Percentiles rank a stretch among this genome's conserved stretches.
phyloP scores from a whole-genome alignment of 2,329 filamentous ascomycete genomes.

The Pseudopithomyces maydicus region DNA sequence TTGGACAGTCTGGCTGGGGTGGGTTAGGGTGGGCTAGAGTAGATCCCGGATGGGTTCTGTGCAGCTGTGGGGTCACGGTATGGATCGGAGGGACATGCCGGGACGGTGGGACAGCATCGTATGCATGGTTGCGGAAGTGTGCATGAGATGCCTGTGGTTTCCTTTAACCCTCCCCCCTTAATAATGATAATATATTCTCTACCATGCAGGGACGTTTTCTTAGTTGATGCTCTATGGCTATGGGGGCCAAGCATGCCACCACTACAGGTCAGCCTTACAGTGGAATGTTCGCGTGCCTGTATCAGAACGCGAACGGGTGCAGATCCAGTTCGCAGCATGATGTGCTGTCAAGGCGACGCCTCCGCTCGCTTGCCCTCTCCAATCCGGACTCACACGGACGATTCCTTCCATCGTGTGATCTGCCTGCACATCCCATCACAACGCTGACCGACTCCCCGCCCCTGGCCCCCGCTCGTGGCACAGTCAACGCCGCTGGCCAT shows the following conservation, averaged over 20 bases:
- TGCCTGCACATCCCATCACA: background rate
- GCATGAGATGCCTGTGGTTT: conserved; percentile 4
- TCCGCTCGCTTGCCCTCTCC: background rate
- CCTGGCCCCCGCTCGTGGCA: background rate
- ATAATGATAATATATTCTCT: conserved; percentile 10
- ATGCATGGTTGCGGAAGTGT: conserved; percentile 1
- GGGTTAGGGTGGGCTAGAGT: background rate
- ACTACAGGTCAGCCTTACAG: background rate
- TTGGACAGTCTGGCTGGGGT: conserved; percentile 2
- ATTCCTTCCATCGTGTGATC: background rate
- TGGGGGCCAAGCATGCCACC: background rate
- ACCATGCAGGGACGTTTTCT: background rate
- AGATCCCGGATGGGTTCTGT: background rate
- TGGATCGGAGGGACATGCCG: background rate
- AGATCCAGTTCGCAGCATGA: background rate
- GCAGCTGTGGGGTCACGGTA: background rate
- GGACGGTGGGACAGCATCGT: conserved; percentile 3
- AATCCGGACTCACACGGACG: background rate
- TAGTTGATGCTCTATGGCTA: conserved; percentile 1
- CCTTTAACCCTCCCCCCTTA: conserved; percentile 9
- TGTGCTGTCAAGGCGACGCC: background rate
- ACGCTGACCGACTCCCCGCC: background rate
- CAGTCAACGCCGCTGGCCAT: background rate
- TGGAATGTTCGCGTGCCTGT: background rate
- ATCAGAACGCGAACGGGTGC: background rate